phyloP scores from a whole-genome alignment of 495 filamentous ascomycete species.

The Talaromyces stipitatus region DNA sequence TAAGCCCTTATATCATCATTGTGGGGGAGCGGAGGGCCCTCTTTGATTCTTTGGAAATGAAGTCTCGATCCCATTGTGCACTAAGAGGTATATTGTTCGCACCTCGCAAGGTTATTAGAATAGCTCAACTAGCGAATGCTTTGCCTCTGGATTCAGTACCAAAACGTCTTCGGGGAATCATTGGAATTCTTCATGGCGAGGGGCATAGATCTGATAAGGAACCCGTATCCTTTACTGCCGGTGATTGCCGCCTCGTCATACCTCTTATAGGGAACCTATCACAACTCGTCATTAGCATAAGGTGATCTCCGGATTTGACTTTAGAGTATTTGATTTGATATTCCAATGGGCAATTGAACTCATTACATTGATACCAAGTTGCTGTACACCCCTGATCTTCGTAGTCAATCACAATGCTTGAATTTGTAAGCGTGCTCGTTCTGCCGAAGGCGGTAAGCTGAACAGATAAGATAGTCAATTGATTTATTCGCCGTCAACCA shows the following conservation, averaged over 20 bases:
- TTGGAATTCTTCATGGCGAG: not conserved
- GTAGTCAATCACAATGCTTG: not conserved
- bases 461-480: conserved; percentile 6
- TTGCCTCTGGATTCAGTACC: not conserved
- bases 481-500: not conserved
- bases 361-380: too few relatives aligned
- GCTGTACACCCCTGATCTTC: too few relatives aligned
- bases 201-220: not conserved
- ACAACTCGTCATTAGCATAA: not conserved
- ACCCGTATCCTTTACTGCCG: not conserved
- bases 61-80: not conserved
- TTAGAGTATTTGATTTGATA: too few relatives aligned
- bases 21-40: conserved; percentile 11
- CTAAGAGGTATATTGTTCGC: not conserved
- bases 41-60: not conserved
- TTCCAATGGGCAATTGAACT: too few relatives aligned
- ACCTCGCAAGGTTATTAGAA: too few relatives aligned
- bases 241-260: not conserved
- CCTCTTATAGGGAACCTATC: not conserved
- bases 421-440: conserved; percentile 5
- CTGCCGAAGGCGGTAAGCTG: conserved; percentile 3
- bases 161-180: not conserved
- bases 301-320: too few relatives aligned
- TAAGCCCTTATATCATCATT: conserved; percentile 32
- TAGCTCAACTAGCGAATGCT: too few relatives aligned